Conservation (phyloP, 176 grass and related monocot genomes). For the Oryza punctata region DNA sequence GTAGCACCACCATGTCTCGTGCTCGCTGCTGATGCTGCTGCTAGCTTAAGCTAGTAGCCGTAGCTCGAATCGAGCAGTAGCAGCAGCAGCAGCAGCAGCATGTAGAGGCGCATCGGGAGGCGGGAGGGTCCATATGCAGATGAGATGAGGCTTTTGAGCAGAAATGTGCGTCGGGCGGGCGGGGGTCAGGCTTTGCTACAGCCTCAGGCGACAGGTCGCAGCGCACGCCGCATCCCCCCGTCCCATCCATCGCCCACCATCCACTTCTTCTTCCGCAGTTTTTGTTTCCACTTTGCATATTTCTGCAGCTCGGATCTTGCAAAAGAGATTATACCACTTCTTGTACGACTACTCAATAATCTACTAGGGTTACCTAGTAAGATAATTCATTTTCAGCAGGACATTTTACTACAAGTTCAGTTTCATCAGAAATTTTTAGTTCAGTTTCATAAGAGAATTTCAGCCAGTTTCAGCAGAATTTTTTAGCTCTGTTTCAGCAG, state of each 20-base stretch:
- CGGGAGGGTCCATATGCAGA: neutral
- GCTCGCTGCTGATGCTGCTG: too few relatives aligned
- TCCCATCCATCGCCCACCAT: neutral
- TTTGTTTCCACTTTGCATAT: neutral
- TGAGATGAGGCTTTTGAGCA: neutral
- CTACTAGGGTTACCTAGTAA: too few relatives aligned
- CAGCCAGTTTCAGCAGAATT: too few relatives aligned
- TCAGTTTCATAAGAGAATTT: neutral
- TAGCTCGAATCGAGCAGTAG: neutral
- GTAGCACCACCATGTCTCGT: too few relatives aligned
- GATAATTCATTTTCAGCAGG: neutral
- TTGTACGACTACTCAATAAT: too few relatives aligned
- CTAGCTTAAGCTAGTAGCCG: too few relatives aligned
- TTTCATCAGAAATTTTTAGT: too few relatives aligned
- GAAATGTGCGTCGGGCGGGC: conserved; percentile 1
- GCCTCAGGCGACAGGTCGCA: conserved; percentile 19
- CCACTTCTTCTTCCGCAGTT: neutral
- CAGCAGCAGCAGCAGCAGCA: neutral
- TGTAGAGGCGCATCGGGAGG: neutral
- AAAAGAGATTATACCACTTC: neutral
- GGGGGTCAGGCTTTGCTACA: conserved; percentile 31
- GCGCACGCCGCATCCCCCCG: conserved; percentile 31
- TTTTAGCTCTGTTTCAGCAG: too few relatives aligned
- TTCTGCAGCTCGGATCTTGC: neutral
- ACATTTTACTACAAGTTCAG: too few relatives aligned